A percentile compares a stretch with the other conserved stretches of the same genome.
Conservation (phyloP, 2,329 filamentous ascomycete species). For the Aspergillus sp. region DNA sequence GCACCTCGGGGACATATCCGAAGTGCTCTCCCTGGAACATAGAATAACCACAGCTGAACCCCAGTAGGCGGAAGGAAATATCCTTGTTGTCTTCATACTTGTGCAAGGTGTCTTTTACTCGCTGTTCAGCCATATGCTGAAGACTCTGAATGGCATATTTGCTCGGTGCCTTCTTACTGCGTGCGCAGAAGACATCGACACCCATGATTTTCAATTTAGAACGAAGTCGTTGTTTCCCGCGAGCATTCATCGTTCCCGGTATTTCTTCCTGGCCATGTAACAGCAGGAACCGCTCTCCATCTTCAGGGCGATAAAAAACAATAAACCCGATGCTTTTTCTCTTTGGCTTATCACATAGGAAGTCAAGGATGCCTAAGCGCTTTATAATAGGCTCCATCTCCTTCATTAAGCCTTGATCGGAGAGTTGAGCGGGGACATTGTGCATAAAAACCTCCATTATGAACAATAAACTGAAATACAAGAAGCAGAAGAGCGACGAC, state of each 20-base stretch:
- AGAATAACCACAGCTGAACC: slow-evolving; percentile 52
- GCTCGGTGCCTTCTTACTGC: slow-evolving; percentile 43
- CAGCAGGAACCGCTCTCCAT: slow-evolving; percentile 49
- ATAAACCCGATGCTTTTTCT: slow-evolving; percentile 47
- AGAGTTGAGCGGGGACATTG: not conserved
- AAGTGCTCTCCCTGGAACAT: slow-evolving; percentile 42
- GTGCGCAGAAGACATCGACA: slow-evolving; percentile 26
- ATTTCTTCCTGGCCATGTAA: slow-evolving; percentile 27
- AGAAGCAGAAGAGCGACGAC: no score
- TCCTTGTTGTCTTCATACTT: slow-evolving; percentile 20
- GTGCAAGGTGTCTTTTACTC: slow-evolving; percentile 13
- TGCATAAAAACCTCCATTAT: not conserved
- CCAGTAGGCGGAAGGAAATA: slow-evolving; percentile 10
- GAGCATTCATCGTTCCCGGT: not conserved
- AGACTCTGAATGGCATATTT: slow-evolving; percentile 41
- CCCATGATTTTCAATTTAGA: slow-evolving; percentile 24
- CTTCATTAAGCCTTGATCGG: not conserved
- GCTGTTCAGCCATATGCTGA: slow-evolving; percentile 31
- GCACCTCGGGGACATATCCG: slow-evolving; percentile 41
- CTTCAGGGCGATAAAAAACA: slow-evolving; percentile 46
- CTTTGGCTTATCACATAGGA: slow-evolving; percentile 47
- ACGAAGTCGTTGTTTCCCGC: slow-evolving; percentile 1
- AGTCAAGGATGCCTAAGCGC: slow-evolving; percentile 44
- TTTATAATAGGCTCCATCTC: not conserved
- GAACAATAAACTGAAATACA: not conserved